Conservation (phyloP, 192 early-diverging fungal species). For the Rhizoclosmatium sp. region DNA sequence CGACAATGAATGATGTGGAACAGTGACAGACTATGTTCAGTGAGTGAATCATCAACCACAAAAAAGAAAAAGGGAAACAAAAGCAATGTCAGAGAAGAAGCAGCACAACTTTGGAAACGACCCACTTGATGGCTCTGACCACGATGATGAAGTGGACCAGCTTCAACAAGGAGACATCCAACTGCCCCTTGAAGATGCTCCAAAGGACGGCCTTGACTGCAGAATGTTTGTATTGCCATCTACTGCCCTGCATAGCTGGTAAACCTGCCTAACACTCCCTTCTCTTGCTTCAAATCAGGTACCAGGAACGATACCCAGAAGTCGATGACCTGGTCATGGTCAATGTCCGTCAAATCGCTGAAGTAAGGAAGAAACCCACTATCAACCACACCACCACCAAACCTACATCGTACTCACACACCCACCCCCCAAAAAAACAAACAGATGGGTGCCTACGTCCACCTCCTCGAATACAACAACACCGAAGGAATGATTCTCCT, state of each 20-base stretch:
- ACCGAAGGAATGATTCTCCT: slow-evolving; percentile 98
- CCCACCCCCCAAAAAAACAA: neutral
- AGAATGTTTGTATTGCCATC: no score
- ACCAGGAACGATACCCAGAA: slow-evolving; percentile 92
- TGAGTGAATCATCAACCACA: neutral
- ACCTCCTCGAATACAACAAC: slow-evolving; percentile 94
- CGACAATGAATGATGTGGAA: neutral
- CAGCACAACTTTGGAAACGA: slow-evolving; percentile 29
- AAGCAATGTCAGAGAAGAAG: neutral
- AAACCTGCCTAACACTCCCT: neutral
- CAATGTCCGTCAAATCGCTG: slow-evolving; percentile 93
- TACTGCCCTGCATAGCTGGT: neutral
- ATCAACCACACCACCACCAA: neutral
- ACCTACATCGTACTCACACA: neutral
- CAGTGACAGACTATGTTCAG: neutral
- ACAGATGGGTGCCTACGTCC: slow-evolving; percentile 91
- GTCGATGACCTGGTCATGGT: slow-evolving; percentile 97
- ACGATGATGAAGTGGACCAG: slow-evolving; percentile 5
- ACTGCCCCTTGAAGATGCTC: no score
- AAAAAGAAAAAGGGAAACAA: neutral
- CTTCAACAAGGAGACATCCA: no score
- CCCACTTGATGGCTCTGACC: neutral
- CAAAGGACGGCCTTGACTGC: no score
- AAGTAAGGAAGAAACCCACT: slow-evolving; percentile 37
- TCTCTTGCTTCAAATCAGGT: slow-evolving; percentile 66